Conservation (phyloP, 768 basidiomycete genomes). For the Rhodotorula diobovata region DNA sequence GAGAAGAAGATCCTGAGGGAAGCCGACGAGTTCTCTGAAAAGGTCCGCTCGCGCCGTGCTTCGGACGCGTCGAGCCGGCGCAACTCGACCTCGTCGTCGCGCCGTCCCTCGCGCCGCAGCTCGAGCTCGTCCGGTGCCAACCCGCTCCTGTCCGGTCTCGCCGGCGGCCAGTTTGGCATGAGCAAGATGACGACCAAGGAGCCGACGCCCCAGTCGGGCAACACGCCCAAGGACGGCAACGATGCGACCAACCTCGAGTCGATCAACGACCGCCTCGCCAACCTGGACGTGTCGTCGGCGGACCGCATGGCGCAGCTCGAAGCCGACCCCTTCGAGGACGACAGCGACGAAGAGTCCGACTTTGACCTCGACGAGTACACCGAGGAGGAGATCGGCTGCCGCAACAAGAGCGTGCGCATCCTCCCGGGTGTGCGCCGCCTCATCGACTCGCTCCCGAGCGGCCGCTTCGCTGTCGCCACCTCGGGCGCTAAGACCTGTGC, state of each 20-base stretch:
- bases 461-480: conserved; percentile 67
- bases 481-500: conserved; percentile 67
- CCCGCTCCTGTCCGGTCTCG: conserved; percentile 34
- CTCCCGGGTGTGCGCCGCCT: conserved; percentile 65
- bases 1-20: conserved; percentile 64
- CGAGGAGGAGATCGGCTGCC: conserved; percentile 40
- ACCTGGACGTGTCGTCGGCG: neutral
- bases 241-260: conserved; percentile 32
- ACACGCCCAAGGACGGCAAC: neutral
- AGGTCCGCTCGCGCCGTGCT: conserved; percentile 51
- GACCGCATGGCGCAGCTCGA: conserved; percentile 39
- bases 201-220: conserved; percentile 4
- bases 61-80: conserved; percentile 43
- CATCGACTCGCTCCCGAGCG: conserved; percentile 63
- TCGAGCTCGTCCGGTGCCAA: conserved; percentile 26
- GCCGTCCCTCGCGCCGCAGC: conserved; percentile 26
- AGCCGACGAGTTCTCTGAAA: conserved; percentile 59
- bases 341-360: conserved; percentile 55
- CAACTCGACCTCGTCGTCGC: conserved; percentile 31
- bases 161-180: conserved; percentile 36
- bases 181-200: conserved; percentile 20
- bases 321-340: conserved; percentile 39
- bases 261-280: conserved; percentile 30
- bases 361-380: conserved; percentile 48
- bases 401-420: conserved; percentile 53